Evolutionary conservation across 1,284 basidiomycete species (phyloP), one percentile per base, ranked within the genome.

Genomic region (Leccinum fuscescens): DNA sequence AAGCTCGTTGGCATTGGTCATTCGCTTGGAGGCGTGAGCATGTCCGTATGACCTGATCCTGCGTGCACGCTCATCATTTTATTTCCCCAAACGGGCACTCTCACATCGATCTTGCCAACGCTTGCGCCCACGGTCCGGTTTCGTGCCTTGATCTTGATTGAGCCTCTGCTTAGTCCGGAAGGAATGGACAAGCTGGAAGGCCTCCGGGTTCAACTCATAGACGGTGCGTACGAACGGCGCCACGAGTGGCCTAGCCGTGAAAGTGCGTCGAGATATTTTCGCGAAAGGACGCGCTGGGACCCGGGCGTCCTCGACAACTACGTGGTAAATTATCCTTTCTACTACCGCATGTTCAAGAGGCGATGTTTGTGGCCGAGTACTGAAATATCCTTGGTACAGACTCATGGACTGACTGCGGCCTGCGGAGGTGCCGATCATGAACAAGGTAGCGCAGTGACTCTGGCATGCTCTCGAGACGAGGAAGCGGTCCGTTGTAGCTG

Each of bases 1-100:
- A 82, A 77, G 48, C 70, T 87, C 6, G 74, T 86, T 35, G 85
- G 85, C 4, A 78, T 87, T 20, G 85, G 85, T 0, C 86, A 87
- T 69, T 86, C 85, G 1, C 71, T 87, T 29, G 85, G 86, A n/a
- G 85, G 79, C 46, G 83, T 85, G 60, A 76, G 81, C 29, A 80
- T 86, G 85, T 86, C 65, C 61, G 80, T 78, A 37, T 35, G 46
- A 50, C 11, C 5, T 4, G 15, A 31, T 49, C 17, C 48, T 50
- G 14, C 24, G 5, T 60, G 51, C 15, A 15, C 12, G 6, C 15
- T 61, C 29, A 20, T 55, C 7, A 31, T 52, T 52, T 48, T 52
- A 2, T 27, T n/a, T 63, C 56, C 9, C n/a, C 31, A 52, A 66
- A 70, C 60, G 14, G 67, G 58, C n/a, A 39, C 12, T 35, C 35